Conservation (phyloP, 208 protist genomes). For the Porcisia deanei region DNA sequence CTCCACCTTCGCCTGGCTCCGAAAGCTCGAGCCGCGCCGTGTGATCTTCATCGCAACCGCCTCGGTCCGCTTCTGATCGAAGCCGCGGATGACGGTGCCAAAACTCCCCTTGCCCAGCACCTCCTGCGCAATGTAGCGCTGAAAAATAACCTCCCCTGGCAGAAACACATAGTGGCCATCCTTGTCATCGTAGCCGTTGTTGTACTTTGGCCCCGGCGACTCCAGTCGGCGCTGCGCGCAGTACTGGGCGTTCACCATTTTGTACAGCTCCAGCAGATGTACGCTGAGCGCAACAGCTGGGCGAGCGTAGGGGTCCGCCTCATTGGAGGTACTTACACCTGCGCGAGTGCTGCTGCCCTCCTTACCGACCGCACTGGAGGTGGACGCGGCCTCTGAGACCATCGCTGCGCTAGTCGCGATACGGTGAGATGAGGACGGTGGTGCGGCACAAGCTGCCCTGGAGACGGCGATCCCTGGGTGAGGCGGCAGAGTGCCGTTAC, state of each 20-base stretch:
- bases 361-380: background rate
- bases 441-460: background rate
- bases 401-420: background rate
- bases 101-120: conserved; percentile 92
- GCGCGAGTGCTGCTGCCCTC: background rate
- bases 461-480: background rate
- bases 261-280: conserved; percentile 64
- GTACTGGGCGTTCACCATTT: conserved; percentile 74
- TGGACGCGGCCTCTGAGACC: background rate
- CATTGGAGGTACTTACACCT: background rate
- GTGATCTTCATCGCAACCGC: conserved; percentile 91
- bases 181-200: conserved; percentile 88
- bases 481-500: background rate
- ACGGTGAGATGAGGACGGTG: background rate
- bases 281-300: conserved; percentile 55
- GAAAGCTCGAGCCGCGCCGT: conserved; percentile 79
- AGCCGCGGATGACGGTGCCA: conserved; percentile 88
- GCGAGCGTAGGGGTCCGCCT: conserved; percentile 18
- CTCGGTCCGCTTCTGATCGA: conserved; percentile 80
- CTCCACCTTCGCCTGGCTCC: conserved; percentile 84
- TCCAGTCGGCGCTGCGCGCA: conserved; percentile 63
- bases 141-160: conserved; percentile 79
- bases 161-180: conserved; percentile 90
- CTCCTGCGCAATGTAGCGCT: conserved; percentile 86
- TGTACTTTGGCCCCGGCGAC: conserved; percentile 74